Percentiles rank a stretch among this genome's conserved stretches.
These are phyloP conservation scores for Daldinia childiae DNA, from an alignment of 495 filamentous ascomycete species.

Conservation along the genomic window DNA sequence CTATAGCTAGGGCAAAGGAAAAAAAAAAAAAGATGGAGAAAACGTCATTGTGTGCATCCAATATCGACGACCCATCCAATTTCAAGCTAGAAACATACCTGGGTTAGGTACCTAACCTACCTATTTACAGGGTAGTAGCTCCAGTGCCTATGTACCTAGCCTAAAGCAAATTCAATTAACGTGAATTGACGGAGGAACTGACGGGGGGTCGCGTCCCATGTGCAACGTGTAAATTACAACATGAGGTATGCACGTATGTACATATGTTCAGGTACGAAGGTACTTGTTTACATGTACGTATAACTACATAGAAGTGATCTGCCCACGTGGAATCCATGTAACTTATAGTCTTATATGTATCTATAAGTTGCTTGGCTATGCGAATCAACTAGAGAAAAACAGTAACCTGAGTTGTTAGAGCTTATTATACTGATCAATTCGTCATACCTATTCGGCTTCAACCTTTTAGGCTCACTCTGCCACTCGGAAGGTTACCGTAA, in stretches of 20 bases:
- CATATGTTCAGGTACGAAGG: neutral
- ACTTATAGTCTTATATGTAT: neutral
- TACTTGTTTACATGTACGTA: conserved; percentile 3
- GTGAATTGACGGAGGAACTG: conserved; percentile 5
- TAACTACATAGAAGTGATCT: neutral
- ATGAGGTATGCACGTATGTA: too few species aligned
- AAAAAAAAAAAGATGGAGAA: conserved; percentile 15
- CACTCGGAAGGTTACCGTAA: conserved; percentile 6
- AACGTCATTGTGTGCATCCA: conserved; percentile 36
- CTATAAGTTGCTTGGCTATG: neutral
- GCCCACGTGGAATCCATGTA: neutral
- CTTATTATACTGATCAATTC: conserved; percentile 33
- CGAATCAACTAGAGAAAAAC: neutral
- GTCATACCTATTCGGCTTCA: conserved; percentile 9
- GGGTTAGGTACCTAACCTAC: too few species aligned
- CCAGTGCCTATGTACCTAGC: too few species aligned
- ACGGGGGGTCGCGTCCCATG: conserved; percentile 7
- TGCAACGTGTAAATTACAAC: conserved; percentile 24
- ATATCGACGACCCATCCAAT: conserved; percentile 21
- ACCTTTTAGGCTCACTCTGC: conserved; percentile 7
- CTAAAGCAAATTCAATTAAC: conserved; percentile 19
- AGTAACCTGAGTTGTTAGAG: neutral
- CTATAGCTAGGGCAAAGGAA: neutral
- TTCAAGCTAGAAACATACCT: neutral
- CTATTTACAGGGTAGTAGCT: neutral